Evolutionary conservation across 225 moss, liverwort and hornwort species (phyloP).

Genomic region (Climacium dendroides): DNA sequence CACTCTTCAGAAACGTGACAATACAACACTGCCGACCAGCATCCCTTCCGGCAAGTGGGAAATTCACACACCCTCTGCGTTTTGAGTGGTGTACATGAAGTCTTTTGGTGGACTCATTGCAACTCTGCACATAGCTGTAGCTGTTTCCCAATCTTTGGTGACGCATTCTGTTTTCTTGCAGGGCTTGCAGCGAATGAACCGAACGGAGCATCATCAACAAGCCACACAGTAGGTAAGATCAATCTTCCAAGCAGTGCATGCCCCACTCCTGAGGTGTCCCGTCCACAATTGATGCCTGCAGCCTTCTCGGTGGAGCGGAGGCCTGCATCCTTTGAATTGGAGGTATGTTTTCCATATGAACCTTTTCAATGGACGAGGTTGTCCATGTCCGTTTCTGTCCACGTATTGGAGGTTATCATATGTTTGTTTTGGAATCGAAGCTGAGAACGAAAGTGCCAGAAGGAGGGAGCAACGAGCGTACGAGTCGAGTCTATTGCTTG

Average conservation of each 20-base stretch:
- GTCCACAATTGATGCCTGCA: too few species aligned
- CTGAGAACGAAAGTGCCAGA: neutral
- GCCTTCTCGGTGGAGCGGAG: neutral
- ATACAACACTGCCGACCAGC: neutral
- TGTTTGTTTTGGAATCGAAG: neutral
- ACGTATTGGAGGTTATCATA: neutral
- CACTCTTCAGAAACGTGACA: neutral
- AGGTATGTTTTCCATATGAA: neutral
- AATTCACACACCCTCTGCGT: too few species aligned
- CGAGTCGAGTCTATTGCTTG: neutral
- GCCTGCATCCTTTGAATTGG: fast-evolving
- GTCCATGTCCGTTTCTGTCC: fast-evolving
- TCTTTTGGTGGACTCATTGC: neutral
- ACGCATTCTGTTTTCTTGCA: neutral
- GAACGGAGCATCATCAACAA: neutral
- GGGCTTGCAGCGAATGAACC: neutral
- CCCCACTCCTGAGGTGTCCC: neutral
- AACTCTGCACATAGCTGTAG: neutral
- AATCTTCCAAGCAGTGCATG: neutral
- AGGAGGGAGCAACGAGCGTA: neutral
- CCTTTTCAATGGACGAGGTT: neutral
- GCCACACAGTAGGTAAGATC: neutral
- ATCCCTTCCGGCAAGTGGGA: neutral
- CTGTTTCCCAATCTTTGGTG: neutral
- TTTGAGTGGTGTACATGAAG: too few species aligned